Evolutionary conservation across 2,329 filamentous ascomycete species (phyloP).

Genomic region (Penicillium sp.): DNA sequence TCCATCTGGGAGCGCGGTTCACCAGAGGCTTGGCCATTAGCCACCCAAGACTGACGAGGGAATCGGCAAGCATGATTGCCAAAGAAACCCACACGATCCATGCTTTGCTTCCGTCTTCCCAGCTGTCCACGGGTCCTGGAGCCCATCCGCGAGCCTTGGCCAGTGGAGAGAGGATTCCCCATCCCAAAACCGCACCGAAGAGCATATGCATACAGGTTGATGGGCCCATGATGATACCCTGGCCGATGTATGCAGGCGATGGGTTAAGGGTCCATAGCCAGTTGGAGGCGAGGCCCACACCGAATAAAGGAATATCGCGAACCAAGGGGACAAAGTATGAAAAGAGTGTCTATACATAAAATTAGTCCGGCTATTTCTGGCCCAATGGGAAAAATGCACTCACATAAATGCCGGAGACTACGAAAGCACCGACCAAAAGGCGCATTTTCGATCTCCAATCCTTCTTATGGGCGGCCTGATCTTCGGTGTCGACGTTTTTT

Average conservation of each 20-base stretch:
- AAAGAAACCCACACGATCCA: slow-evolving; percentile 98
- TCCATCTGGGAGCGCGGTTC: slow-evolving; percentile 43
- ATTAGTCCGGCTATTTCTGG: not conserved
- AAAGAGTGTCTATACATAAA: slow-evolving; percentile 62
- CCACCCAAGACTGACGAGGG: slow-evolving; percentile 81
- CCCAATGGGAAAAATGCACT: slow-evolving; percentile 13
- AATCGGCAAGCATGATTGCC: slow-evolving; percentile 94
- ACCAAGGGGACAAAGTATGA: slow-evolving; percentile 89
- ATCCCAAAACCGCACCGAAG: slow-evolving; percentile 81
- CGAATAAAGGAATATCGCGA: slow-evolving; percentile 84
- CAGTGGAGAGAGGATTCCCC: slow-evolving; percentile 85
- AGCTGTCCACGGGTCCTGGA: slow-evolving; percentile 78
- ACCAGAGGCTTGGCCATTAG: slow-evolving; percentile 66
- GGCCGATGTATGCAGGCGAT: slow-evolving; percentile 93
- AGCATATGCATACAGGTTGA: slow-evolving; percentile 96
- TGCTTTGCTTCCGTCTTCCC: slow-evolving; percentile 90
- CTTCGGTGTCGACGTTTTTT: slow-evolving; percentile 39
- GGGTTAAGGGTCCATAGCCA: slow-evolving; percentile 98
- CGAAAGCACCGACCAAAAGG: slow-evolving; percentile 59
- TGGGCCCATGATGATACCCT: slow-evolving; percentile 98
- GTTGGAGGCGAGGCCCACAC: slow-evolving; percentile 65
- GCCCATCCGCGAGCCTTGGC: slow-evolving; percentile 88
- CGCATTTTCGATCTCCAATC: slow-evolving; percentile 64
- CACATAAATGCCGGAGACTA: slow-evolving; percentile 56
- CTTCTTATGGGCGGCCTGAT: slow-evolving; percentile 38